phyloP scores from a whole-genome alignment of 306 rosid genomes.

The Rosa lucieae region DNA sequence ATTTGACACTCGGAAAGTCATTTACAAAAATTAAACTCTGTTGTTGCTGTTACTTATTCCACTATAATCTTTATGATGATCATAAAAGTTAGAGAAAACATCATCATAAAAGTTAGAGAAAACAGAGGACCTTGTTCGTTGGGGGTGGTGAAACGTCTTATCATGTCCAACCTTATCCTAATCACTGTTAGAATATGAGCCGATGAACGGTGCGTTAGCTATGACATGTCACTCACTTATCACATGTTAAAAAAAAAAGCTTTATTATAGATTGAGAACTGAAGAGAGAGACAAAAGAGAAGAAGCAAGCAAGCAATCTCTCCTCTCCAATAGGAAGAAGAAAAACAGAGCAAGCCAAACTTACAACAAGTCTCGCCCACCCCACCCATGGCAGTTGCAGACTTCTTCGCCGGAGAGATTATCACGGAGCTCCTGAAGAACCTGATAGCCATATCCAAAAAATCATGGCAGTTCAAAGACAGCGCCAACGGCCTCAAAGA shows the following conservation, averaged over 20 bases:
- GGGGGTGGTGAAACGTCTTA: neutral
- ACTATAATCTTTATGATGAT: neutral
- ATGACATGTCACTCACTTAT: neutral
- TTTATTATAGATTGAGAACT: neutral
- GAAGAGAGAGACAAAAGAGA: too few relatives aligned
- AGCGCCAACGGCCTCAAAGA: constrained; percentile 54
- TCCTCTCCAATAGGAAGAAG: neutral
- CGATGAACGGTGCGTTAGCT: neutral
- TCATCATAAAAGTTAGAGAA: neutral
- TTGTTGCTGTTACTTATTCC: neutral
- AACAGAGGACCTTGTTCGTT: neutral
- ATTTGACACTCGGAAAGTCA: neutral
- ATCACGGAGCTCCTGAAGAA: constrained; percentile 68
- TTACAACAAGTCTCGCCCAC: neutral
- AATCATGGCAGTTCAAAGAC: constrained; percentile 52
- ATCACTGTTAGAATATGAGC: too few relatives aligned
- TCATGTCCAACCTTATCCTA: neutral
- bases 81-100: neutral
- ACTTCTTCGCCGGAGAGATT: constrained; percentile 85
- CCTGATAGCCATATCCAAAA: constrained; percentile 42
- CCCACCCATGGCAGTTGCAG: constrained; percentile 54
- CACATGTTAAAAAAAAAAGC: neutral
- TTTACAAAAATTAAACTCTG: neutral
- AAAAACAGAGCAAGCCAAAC: neutral
- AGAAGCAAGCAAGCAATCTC: neutral